Evolutionary conservation across 805 yeast genomes (phyloP), one percentile per base, ranked within the genome.

Genomic region (Starmerella lactis-condensi): DNA sequence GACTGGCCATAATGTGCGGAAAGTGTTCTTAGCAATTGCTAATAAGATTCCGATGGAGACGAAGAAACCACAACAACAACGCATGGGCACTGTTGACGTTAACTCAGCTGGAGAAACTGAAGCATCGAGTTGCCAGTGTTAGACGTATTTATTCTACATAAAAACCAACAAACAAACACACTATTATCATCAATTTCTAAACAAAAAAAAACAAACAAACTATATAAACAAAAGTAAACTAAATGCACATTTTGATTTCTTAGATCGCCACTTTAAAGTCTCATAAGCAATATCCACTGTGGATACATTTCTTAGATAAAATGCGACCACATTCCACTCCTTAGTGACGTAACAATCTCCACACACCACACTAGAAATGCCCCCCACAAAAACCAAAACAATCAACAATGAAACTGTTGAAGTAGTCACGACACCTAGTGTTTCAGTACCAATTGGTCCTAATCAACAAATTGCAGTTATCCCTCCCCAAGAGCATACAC

Each of bases 1-100:
- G 60, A 72, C 91, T 3, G 76, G 85, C 12, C 64, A 65, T 47
- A 82, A 83, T 48, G 94, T 85, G 24, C 79, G 76, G 48, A 92
- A 85, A 40, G 92, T 85, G 33, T 85, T 85, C 52, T 58, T 79
- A 49, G 85, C 79, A 11, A 78, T 85, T 41, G 98, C 94, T 28
- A 70, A 72, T 37, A 74, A 75, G 57, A 76, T 85, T 33, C 93
- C 95, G n/a, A 52, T 56, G 29, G 61, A 59, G 28, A 30, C 46
- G 17, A 40, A 43, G 37, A 42, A 38, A 28, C 42, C 45, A 22
- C 43, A 33, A 24, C 43, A 42, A 28, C 36, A 38, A 25, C 48
- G 46, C 34, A 22, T 17, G 23, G 39, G 35, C 22, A 36, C 43
- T 25, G 35, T 43, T 28, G 44, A 42, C 24, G 40, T 43, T 25